These are phyloP conservation scores for Chaetomium cochliodes DNA, from an alignment of 495 filamentous ascomycete genomes.

Conservation along the genomic window DNA sequence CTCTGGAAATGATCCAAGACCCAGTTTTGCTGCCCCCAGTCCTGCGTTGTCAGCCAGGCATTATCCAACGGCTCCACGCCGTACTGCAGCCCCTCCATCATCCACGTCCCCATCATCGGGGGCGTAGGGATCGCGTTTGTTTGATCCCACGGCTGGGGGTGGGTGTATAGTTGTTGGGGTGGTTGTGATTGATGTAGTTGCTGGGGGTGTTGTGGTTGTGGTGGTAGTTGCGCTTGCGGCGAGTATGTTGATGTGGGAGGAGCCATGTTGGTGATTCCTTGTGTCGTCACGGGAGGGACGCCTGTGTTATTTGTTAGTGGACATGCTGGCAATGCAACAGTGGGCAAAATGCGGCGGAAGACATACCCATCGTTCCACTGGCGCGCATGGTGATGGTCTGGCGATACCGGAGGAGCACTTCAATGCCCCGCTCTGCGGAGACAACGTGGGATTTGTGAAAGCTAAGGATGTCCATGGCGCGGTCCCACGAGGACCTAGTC, in stretches of 20 bases:
- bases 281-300: neutral
- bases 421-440: conserved; percentile 20
- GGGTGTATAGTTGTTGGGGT: neutral
- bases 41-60: conserved; percentile 19
- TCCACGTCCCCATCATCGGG: neutral
- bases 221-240: neutral
- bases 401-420: conserved; percentile 19
- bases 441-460: conserved; percentile 18
- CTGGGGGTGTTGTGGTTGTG: neutral
- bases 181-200: neutral
- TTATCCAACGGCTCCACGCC: conserved; percentile 10
- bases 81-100: conserved; percentile 15
- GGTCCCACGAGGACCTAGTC: conserved; percentile 23
- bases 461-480: conserved; percentile 22
- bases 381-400: neutral
- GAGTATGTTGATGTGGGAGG: neutral
- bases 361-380: neutral
- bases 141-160: neutral
- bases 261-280: neutral
- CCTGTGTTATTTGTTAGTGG: neutral
- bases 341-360: neutral
- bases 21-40: conserved; percentile 18
- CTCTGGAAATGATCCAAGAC: conserved; percentile 1
- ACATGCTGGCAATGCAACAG: neutral
- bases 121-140: conserved; percentile 1